Conservation (phyloP, 139 green algal genomes). For the Eudorina sp. region DNA sequence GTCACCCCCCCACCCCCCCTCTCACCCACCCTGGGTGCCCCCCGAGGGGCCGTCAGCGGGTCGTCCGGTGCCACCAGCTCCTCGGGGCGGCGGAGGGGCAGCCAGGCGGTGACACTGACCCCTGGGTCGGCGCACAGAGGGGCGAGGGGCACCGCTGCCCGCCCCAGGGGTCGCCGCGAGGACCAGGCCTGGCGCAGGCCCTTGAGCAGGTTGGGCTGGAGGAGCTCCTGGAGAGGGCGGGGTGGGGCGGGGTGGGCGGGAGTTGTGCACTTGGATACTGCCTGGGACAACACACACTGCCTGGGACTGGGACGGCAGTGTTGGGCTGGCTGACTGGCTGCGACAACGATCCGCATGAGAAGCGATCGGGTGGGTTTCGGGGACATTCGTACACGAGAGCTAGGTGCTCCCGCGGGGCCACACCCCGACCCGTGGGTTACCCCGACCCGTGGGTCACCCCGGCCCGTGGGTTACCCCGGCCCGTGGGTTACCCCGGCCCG, state of each 20-base stretch:
- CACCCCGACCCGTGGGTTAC: too few species aligned
- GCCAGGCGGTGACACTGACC: neutral
- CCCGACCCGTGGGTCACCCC: too few species aligned
- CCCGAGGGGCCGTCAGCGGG: neutral
- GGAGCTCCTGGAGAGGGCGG: neutral
- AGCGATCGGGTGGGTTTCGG: too few species aligned
- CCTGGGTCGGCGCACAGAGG: neutral
- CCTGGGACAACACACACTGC: too few species aligned
- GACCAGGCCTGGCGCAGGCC: neutral
- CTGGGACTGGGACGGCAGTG: too few species aligned
- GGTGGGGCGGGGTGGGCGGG: neutral
- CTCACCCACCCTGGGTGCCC: neutral
- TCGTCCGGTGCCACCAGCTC: neutral
- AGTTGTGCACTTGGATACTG: too few species aligned
- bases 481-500: too few species aligned
- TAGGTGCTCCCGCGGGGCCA: too few species aligned
- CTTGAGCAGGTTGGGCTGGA: neutral
- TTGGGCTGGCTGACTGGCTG: too few species aligned
- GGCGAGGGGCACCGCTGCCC: slow-evolving; percentile 5
- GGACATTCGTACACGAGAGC: too few species aligned
- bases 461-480: too few species aligned
- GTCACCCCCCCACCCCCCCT: neutral
- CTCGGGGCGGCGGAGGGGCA: neutral
- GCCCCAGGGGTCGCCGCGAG: neutral
- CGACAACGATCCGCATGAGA: too few species aligned